A percentile compares a stretch with the other conserved stretches of the same genome.
These are phyloP conservation scores for Fusarium protoensiforme DNA, from an alignment of 2,329 filamentous ascomycete species.

Conservation along the genomic window DNA sequence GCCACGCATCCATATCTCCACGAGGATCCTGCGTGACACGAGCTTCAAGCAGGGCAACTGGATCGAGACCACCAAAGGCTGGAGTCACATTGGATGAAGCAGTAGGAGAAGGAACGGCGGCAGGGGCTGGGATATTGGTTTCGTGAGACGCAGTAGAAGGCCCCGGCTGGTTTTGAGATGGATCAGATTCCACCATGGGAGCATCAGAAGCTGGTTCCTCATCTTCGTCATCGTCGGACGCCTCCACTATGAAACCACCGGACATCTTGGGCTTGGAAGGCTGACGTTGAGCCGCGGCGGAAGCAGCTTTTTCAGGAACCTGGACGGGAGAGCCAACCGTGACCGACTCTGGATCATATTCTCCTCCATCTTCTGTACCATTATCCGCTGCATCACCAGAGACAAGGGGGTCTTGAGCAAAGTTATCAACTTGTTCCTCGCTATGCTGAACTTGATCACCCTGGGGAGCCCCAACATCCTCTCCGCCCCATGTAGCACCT, in stretches of 20 bases:
- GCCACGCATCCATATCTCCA: constrained; percentile 93
- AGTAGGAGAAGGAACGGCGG: constrained; percentile 25
- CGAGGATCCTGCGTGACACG: constrained; percentile 92
- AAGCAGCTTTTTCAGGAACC: constrained; percentile 45
- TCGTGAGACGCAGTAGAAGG: constrained; percentile 37
- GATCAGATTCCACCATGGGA: constrained; percentile 17
- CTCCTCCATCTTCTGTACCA: constrained; percentile 63
- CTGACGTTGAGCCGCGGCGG: constrained; percentile 44
- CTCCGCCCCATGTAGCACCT: constrained; percentile 62
- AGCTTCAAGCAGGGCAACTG: constrained; percentile 84
- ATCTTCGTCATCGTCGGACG: constrained; percentile 70
- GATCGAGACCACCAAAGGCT: constrained; percentile 66
- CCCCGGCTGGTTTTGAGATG: constrained; percentile 23
- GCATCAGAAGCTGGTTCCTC: constrained; percentile 47
- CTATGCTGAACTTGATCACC: constrained; percentile 67
- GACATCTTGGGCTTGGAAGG: constrained; percentile 67
- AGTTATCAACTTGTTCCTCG: constrained; percentile 65
- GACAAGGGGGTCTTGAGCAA: constrained; percentile 58
- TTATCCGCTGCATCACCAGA: constrained; percentile 61
- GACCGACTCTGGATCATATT: constrained; percentile 69
- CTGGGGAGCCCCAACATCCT: constrained; percentile 65
- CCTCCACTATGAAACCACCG: constrained; percentile 70
- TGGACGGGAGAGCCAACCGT: constrained; percentile 55
- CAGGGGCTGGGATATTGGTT: constrained; percentile 29
- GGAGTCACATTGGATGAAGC: constrained; percentile 48